Percentiles rank a stretch among this genome's conserved stretches.
Evolutionary conservation across 805 yeast species (phyloP).

Genomic region (Brettanomyces nanus): DNA sequence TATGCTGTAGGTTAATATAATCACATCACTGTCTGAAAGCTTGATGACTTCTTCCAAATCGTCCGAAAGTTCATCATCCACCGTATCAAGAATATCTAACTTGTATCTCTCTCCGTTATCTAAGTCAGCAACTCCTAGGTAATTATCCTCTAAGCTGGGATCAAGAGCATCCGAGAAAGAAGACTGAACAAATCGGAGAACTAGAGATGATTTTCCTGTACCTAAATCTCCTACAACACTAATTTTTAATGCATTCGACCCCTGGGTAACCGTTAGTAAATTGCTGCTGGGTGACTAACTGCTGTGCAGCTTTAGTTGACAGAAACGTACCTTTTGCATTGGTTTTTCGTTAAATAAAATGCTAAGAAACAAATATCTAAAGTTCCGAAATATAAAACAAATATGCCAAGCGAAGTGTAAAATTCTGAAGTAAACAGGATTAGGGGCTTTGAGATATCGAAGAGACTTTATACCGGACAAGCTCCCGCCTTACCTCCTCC

Average conservation of each 20-base stretch:
- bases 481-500: too few relatives aligned
- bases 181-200: constrained; percentile 17
- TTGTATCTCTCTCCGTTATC: constrained; percentile 28
- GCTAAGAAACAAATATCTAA: too few relatives aligned
- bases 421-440: too few relatives aligned
- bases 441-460: too few relatives aligned
- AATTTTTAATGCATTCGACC: constrained; percentile 13
- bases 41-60: constrained; percentile 10
- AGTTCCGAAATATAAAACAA: too few relatives aligned
- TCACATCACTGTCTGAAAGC: constrained; percentile 34
- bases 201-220: constrained; percentile 26
- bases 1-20: constrained; percentile 42
- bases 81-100: constrained; percentile 68
- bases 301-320: too few relatives aligned
- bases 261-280: too few relatives aligned
- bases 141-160: constrained; percentile 23
- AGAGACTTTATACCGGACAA: too few relatives aligned
- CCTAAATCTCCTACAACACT: constrained; percentile 25
- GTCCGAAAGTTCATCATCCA: constrained; percentile 63
- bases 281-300: too few relatives aligned
- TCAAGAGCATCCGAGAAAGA: constrained; percentile 17
- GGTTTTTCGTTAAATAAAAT: too few relatives aligned
- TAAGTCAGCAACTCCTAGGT: constrained; percentile 16
- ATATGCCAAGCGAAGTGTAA: too few relatives aligned
- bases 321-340: too few relatives aligned